Conservation (phyloP, 441 rosid genomes). For the Biscutella laevigata region DNA sequence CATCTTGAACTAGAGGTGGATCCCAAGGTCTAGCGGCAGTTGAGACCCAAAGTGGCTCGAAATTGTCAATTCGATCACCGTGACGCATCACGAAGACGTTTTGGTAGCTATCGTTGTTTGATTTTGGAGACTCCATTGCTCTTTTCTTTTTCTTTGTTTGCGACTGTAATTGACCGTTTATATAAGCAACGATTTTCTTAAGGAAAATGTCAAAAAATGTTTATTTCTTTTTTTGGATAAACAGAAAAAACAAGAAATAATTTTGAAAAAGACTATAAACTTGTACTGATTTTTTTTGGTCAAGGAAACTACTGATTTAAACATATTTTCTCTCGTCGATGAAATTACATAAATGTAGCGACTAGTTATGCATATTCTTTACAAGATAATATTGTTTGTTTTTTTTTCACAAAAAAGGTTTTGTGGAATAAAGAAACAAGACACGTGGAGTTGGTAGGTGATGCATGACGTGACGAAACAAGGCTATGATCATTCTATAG, state of each 20-base stretch:
- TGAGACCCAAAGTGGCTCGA: constrained; percentile 48
- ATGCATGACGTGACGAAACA: constrained; percentile 15
- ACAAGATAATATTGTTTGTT: not conserved
- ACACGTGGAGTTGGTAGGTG: not conserved
- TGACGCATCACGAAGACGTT: constrained; percentile 78
- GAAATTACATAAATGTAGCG: not conserved
- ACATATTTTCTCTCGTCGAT: not conserved
- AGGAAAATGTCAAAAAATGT: not conserved
- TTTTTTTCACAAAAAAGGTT: too few relatives aligned
- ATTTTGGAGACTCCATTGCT: constrained; percentile 19
- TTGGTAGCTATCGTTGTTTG: constrained; percentile 26
- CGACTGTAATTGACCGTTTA: not conserved
- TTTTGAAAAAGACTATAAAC: too few relatives aligned
- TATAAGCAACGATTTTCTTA: not conserved
- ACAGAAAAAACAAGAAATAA: too few relatives aligned
- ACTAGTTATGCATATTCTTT: not conserved
- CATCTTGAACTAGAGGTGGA: constrained; percentile 52
- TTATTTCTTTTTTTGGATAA: too few relatives aligned
- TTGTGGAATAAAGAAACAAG: not conserved
- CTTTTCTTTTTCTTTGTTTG: not conserved
- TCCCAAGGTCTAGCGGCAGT: constrained; percentile 75
- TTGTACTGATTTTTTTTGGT: too few relatives aligned
- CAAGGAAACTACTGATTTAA: not conserved
- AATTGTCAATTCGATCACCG: constrained; percentile 72
- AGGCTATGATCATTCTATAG: not conserved